These are phyloP conservation scores for Fusarium sp. DNA, from an alignment of 2,329 filamentous ascomycete genomes.

Conservation along the genomic window DNA sequence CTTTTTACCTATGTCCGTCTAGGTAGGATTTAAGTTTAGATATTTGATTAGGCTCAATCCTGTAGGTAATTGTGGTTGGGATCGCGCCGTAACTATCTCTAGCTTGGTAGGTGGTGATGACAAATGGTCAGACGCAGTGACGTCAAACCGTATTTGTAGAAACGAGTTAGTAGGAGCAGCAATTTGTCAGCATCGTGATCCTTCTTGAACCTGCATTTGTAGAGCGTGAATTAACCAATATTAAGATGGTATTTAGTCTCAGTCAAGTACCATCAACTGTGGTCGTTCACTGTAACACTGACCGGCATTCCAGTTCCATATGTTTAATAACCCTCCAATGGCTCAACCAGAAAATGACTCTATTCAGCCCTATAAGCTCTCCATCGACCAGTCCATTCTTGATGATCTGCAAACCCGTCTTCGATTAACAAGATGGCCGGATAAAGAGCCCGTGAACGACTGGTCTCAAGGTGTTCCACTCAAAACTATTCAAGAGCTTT, in stretches of 20 bases:
- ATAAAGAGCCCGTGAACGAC: slow-evolving; percentile 7
- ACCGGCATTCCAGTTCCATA: not conserved
- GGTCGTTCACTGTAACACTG: not conserved
- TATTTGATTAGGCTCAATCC: not conserved
- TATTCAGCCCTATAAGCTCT: slow-evolving; percentile 7
- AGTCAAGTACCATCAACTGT: not conserved
- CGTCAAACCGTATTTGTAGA: not conserved
- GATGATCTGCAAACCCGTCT: slow-evolving; percentile 13
- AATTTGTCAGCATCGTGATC: not conserved
- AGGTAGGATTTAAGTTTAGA: not conserved
- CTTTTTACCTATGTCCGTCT: slow-evolving; percentile 1
- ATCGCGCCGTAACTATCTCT: not conserved
- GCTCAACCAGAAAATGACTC: not conserved
- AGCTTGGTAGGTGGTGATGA: not conserved
- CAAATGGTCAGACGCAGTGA: not conserved
- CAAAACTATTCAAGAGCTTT: not conserved
- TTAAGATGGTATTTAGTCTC: no score
- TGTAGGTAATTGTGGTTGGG: not conserved
- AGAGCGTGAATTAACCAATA: no score
- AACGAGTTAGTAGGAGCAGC: not conserved
- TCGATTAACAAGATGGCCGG: slow-evolving; percentile 11
- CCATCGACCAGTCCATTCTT: not conserved
- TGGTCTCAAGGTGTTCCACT: slow-evolving; percentile 21
- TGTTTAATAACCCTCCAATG: not conserved
- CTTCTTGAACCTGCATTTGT: not conserved